phyloP scores from a whole-genome alignment of 495 filamentous ascomycete species.

The Niebla homalea region DNA sequence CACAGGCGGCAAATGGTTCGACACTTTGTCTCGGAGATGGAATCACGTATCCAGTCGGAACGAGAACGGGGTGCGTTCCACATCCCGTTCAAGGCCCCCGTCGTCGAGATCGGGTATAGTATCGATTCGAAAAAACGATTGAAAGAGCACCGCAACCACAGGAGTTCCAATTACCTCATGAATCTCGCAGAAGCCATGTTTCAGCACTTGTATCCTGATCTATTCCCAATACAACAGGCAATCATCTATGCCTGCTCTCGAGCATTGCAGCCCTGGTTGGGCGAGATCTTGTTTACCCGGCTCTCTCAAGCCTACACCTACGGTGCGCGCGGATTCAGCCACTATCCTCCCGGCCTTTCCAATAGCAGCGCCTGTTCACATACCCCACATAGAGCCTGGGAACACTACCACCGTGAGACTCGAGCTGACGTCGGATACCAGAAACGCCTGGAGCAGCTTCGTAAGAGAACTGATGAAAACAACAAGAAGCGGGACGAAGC shows the following conservation, averaged over 20 bases:
- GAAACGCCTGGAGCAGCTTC: no score
- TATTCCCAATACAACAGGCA: background rate
- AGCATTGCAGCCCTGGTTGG: background rate
- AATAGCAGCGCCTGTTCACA: background rate
- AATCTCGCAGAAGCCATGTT: constrained; percentile 3
- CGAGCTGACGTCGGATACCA: no score
- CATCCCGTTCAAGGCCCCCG: background rate
- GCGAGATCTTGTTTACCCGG: background rate
- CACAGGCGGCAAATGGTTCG: background rate
- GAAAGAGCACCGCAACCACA: background rate
- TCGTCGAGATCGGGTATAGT: background rate
- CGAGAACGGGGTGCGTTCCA: background rate
- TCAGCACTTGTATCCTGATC: background rate
- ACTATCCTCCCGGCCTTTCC: background rate
- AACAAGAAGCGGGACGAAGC: no score
- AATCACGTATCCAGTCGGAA: background rate
- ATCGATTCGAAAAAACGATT: background rate
- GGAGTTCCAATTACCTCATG: constrained; percentile 1
- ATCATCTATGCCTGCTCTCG: background rate
- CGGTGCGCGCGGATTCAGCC: background rate
- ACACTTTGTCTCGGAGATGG: background rate
- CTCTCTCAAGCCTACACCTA: background rate
- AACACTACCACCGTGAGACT: no score
- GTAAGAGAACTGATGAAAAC: no score
- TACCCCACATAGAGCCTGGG: no score